Evolutionary conservation across 2,329 filamentous ascomycete genomes (phyloP).

Genomic region (Nigrograna mackinnonii): DNA sequence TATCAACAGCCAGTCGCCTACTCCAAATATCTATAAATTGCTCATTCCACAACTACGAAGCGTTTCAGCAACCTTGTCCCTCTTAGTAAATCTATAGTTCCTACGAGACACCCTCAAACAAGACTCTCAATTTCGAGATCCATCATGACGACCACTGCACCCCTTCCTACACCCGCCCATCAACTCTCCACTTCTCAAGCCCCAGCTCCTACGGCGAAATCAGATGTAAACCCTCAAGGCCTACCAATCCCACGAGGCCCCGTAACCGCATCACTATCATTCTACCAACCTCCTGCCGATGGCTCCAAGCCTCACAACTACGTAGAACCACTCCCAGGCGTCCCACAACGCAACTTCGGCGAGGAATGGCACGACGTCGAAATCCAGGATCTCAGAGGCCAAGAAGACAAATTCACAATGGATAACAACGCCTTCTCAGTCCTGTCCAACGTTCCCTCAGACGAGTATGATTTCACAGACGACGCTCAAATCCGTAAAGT

Average conservation of each 20-base stretch:
- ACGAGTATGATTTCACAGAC: constrained; percentile 64
- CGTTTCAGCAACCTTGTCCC: no score
- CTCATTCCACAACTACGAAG: no score
- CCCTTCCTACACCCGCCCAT: constrained; percentile 47
- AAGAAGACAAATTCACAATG: constrained; percentile 67
- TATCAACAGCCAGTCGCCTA: no score
- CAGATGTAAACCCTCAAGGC: constrained; percentile 30
- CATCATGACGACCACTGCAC: constrained; percentile 46
- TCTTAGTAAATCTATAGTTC: no score
- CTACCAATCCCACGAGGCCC: constrained; percentile 59
- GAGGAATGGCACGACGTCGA: constrained; percentile 53
- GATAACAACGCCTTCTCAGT: constrained; percentile 77
- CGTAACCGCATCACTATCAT: constrained; percentile 66
- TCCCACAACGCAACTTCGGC: constrained; percentile 68
- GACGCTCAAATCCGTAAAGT: constrained; percentile 68
- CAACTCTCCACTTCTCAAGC: constrained; percentile 36
- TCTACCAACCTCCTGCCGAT: constrained; percentile 65
- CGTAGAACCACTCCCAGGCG: constrained; percentile 66
- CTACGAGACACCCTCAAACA: constrained; percentile 1
- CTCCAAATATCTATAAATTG: no score
- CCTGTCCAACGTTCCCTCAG: constrained; percentile 60
- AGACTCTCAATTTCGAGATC: background rate
- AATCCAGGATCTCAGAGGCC: constrained; percentile 75
- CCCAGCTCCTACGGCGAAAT: constrained; percentile 22
- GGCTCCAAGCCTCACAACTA: constrained; percentile 66